Conservation (phyloP, 2,329 filamentous ascomycete species). For the Diaporthe sp. region DNA sequence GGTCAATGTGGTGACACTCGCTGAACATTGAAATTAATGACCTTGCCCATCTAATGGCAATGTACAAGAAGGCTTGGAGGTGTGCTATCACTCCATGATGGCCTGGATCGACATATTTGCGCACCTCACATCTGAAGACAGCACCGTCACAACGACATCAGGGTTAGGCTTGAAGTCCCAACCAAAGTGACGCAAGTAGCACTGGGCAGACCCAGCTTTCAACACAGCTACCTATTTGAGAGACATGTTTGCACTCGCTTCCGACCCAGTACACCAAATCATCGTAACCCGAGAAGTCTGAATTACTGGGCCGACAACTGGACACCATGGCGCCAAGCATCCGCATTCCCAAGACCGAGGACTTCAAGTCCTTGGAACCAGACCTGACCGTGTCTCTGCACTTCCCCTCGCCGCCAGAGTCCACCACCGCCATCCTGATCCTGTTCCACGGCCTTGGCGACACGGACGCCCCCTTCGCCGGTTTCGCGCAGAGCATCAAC, state of each 20-base stretch:
- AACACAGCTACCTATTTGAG: not conserved
- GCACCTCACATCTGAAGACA: not conserved
- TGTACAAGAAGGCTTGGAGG: not conserved
- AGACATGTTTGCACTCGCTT: not conserved
- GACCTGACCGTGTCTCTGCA: slow-evolving; percentile 61
- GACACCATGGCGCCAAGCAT: slow-evolving; percentile 56
- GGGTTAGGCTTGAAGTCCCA: slow-evolving; percentile 23
- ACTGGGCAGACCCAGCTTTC: slow-evolving; percentile 1
- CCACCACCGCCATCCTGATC: slow-evolving; percentile 81
- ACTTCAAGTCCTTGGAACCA: slow-evolving; percentile 62
- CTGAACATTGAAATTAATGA: not conserved
- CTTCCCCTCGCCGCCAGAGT: slow-evolving; percentile 68
- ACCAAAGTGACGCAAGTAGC: slow-evolving; percentile 23
- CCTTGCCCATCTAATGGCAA: no score
- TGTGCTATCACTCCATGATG: not conserved
- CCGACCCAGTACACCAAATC: not conserved
- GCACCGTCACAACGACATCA: not conserved
- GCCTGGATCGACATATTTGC: not conserved
- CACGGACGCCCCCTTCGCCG: slow-evolving; percentile 75
- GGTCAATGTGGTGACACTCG: not conserved
- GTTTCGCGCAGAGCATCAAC: slow-evolving; percentile 76
- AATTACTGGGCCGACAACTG: not conserved
- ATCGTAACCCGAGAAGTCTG: not conserved
- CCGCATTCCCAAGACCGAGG: slow-evolving; percentile 64
- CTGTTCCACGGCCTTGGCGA: slow-evolving; percentile 91